Percentiles rank a stretch among this genome's conserved stretches.
Evolutionary conservation across 176 grass and related monocot genomes (phyloP).

Genomic region (Bothriochloa decipiens): DNA sequence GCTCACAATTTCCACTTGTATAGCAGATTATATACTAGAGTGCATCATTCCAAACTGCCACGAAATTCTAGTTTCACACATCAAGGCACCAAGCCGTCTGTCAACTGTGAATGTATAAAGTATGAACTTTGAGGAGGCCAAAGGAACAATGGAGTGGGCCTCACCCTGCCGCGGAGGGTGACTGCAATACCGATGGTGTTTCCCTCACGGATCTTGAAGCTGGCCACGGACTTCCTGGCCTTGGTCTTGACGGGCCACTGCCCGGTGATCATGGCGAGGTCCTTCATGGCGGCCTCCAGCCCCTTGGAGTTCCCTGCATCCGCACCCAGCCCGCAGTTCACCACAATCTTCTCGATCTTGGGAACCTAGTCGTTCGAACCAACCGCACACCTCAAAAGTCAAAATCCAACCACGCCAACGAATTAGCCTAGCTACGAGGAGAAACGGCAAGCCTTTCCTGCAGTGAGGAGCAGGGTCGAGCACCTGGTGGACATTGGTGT

Average conservation of each 20-base stretch:
- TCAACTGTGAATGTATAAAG: neutral
- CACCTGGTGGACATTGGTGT: slow-evolving; percentile 91
- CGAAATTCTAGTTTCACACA: neutral
- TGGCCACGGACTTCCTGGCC: slow-evolving; percentile 85
- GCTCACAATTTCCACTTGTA: neutral
- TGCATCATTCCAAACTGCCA: neutral
- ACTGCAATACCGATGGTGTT: slow-evolving; percentile 78
- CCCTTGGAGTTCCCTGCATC: slow-evolving; percentile 83
- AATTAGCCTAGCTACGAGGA: neutral
- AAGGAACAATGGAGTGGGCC: neutral
- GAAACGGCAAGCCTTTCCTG: neutral
- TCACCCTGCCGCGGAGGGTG: slow-evolving; percentile 84
- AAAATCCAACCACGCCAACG: neutral
- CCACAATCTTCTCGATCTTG: slow-evolving; percentile 80
- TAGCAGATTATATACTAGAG: neutral
- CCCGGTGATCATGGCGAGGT: slow-evolving; percentile 70
- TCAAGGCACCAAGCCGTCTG: neutral
- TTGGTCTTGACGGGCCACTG: slow-evolving; percentile 86
- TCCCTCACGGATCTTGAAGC: slow-evolving; percentile 89
- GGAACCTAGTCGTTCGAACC: slow-evolving; percentile 58
- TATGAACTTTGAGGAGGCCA: neutral
- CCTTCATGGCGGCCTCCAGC: slow-evolving; percentile 81
- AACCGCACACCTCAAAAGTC: neutral
- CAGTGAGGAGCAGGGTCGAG: neutral
- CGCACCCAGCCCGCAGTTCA: slow-evolving; percentile 88